A percentile compares a stretch with the other conserved stretches of the same genome.
Conservation (phyloP, 495 filamentous ascomycete genomes). For the Talaromyces nanjingensis region DNA sequence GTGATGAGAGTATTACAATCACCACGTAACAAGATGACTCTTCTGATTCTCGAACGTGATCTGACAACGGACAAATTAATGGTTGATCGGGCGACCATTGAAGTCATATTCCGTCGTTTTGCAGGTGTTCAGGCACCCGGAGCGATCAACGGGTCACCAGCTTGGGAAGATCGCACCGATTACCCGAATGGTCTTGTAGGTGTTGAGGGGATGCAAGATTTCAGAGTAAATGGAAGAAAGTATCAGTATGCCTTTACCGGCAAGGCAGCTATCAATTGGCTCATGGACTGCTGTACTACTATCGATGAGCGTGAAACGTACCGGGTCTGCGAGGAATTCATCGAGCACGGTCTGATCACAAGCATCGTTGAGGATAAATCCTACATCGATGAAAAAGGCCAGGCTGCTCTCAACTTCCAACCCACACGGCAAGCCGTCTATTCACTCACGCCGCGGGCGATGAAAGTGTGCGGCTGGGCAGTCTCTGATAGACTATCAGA, state of each 20-base stretch:
- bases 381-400: slow-evolving; percentile 45
- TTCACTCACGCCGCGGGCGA: slow-evolving; percentile 64
- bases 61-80: slow-evolving; percentile 68
- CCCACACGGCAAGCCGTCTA: slow-evolving; percentile 76
- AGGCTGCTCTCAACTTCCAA: slow-evolving; percentile 51
- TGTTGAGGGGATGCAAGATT: slow-evolving; percentile 68
- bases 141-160: slow-evolving; percentile 51
- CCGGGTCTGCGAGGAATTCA: slow-evolving; percentile 64
- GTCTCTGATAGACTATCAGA: slow-evolving; percentile 24
- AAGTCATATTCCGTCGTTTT: slow-evolving; percentile 79
- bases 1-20: slow-evolving; percentile 65
- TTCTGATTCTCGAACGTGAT: slow-evolving; percentile 75
- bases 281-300: slow-evolving; percentile 83
- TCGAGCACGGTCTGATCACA: slow-evolving; percentile 63
- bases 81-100: slow-evolving; percentile 68
- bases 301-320: slow-evolving; percentile 70
- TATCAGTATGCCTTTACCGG: slow-evolving; percentile 64
- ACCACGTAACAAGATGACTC: slow-evolving; percentile 57
- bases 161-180: slow-evolving; percentile 68
- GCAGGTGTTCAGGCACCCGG: slow-evolving; percentile 70
- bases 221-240: slow-evolving; percentile 54
- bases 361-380: slow-evolving; percentile 51
- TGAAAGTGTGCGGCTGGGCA: slow-evolving; percentile 51
- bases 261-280: slow-evolving; percentile 71
- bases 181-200: slow-evolving; percentile 75